Evolutionary conservation across 805 yeast species (phyloP), one percentile per base, ranked within the genome.

Genomic region (Candida qinlingensis): DNA sequence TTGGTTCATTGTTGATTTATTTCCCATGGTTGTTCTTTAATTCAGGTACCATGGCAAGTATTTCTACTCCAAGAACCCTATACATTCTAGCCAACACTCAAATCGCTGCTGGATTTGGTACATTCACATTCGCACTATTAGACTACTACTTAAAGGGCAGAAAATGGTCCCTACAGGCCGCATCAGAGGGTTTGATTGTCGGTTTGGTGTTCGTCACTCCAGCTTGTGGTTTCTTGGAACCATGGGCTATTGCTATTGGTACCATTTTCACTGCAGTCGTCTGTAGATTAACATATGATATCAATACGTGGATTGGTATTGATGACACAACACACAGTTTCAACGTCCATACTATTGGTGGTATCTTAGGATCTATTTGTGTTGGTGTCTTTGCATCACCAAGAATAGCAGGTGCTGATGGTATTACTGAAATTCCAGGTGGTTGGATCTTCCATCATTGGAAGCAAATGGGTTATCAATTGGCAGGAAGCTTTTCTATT

Each of bases 1-100:
- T 92, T 49, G 99, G 99, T 46, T 90, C 97, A 13, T 84, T 87
- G 10, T 86, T 94, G 97, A 96, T 89, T 92, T 62, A 98, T 97
- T 35, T 92, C 98, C 98, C 89, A 89, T 63, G 97, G 97, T 37
- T 94, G 92, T 88, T 91, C 39, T 92, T 92, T 76, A 92, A 92
- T 80, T 92, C 92, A 77, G 97, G 96, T 68, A 97, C 98, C 60
- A 88, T 97, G 42, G 86, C 97, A 44, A 97, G 96, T 67, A 85
- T 88, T 64, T 87, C 97, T 37, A 71, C 92, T 53, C 81, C 94
- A 65, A 85, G 97, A 71, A 90, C 96, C 49, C 87, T 88, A 85
- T 90, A 90, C 74, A 96, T 97, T 40, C 79, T 85, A 64, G 85
- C 86, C 63, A 89, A 88, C 78, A 91, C 98, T 61, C 88, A 91